phyloP scores from a whole-genome alignment of 2,329 filamentous ascomycete species.

The Sporothrix dimorphospora region DNA sequence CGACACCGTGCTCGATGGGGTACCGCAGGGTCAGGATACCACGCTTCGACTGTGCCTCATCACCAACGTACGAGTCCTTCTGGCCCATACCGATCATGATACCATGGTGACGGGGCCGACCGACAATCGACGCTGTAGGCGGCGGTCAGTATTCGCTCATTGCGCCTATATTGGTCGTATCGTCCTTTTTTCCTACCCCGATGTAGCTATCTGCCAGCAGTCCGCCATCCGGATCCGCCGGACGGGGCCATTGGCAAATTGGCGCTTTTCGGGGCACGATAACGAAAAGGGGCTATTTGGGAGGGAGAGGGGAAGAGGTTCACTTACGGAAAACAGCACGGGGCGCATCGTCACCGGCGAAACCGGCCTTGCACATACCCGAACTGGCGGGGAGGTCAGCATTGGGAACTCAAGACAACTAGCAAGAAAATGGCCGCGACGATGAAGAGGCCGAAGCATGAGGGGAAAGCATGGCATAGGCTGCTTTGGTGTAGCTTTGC shows the following conservation, averaged over 20 bases:
- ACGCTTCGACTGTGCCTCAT: slow-evolving; percentile 99
- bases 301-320: not conserved
- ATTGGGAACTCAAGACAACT: not conserved
- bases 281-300: not conserved
- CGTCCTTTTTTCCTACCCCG: not conserved
- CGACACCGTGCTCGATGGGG: slow-evolving; percentile 99
- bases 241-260: not conserved
- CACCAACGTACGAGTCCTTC: slow-evolving; percentile 99
- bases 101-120: slow-evolving; percentile 99
- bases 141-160: not conserved
- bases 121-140: slow-evolving; percentile 91
- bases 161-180: not conserved
- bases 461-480: not conserved
- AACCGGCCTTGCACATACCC: slow-evolving; percentile 99
- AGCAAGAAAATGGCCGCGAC: not conserved
- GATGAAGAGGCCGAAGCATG: slow-evolving; percentile 1
- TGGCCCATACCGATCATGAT: slow-evolving; percentile 99
- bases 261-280: not conserved
- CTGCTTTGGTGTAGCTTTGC: not conserved
- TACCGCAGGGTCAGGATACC: slow-evolving; percentile 99
- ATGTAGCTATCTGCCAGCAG: not conserved
- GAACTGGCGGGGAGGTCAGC: slow-evolving; percentile 70
- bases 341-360: slow-evolving; percentile 99
- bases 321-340: slow-evolving; percentile 99
- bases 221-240: not conserved